Conservation (phyloP, 345 rosid genomes). For the Excoecaria cochinchinensis region DNA sequence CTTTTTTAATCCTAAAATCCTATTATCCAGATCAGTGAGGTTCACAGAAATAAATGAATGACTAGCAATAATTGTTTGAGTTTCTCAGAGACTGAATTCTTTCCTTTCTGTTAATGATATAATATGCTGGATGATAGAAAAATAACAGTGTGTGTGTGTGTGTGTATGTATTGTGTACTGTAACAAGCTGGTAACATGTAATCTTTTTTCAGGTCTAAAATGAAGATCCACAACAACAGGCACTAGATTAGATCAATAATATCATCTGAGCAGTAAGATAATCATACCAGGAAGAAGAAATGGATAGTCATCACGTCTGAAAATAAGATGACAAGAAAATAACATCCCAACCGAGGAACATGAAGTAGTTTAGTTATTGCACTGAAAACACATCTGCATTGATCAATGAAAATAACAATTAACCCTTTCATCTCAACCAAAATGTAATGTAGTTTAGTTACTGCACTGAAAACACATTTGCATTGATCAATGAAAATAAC, state of each 20-base stretch:
- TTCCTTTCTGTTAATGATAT: background rate
- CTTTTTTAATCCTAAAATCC: background rate
- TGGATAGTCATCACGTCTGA: constrained; percentile 96
- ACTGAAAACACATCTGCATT: too few species aligned
- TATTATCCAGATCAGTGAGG: background rate
- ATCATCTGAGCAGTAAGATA: background rate
- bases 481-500: constrained; percentile 17
- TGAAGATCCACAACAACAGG: background rate
- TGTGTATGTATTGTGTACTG: background rate
- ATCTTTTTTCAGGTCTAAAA: background rate
- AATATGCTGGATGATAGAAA: background rate
- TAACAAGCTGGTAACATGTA: background rate
- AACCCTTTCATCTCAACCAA: too few species aligned
- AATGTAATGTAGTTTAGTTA: too few species aligned
- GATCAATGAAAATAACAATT: too few species aligned
- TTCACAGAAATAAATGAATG: too few species aligned
- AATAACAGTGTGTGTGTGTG: too few species aligned
- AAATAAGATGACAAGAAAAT: constrained; percentile 86
- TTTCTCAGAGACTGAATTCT: background rate
- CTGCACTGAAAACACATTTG: constrained; percentile 95
- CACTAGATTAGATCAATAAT: background rate
- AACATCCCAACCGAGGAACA: constrained; percentile 85
- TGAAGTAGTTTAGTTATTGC: constrained; percentile 73
- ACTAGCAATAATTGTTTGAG: background rate
- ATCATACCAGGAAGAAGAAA: constrained; percentile 89